Conservation (phyloP, 2,329 filamentous ascomycete genomes). For the Apiospora marii region DNA sequence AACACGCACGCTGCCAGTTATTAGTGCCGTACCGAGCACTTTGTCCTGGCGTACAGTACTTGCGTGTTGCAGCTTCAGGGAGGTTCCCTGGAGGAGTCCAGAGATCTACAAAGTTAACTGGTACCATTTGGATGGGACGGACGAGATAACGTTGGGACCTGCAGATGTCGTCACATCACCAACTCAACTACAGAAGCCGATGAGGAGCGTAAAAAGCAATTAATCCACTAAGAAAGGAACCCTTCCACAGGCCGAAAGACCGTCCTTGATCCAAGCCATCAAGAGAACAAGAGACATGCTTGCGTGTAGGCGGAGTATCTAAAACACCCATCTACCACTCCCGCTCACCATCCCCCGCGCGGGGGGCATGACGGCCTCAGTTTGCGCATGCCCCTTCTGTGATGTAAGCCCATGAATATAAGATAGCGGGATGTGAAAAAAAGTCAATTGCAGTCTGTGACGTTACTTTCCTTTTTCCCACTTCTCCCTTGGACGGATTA, state of each 20-base stretch:
- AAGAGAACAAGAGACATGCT: neutral
- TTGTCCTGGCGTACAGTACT: neutral
- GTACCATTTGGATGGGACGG: constrained; percentile 5
- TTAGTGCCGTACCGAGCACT: neutral
- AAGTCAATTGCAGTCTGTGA: neutral
- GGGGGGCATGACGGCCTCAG: neutral
- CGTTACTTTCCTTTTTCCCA: neutral
- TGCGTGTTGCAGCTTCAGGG: constrained; percentile 10
- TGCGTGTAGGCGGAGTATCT: neutral
- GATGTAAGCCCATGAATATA: neutral
- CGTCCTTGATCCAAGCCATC: neutral
- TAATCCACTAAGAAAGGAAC: constrained; percentile 1
- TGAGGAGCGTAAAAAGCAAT: neutral
- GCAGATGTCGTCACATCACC: constrained; percentile 11
- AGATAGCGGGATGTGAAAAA: neutral
- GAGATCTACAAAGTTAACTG: constrained; percentile 15
- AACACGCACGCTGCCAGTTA: neutral
- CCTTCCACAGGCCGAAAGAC: neutral
- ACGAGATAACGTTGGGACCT: constrained; percentile 20
- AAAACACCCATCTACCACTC: neutral
- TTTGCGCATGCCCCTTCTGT: neutral
- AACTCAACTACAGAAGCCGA: neutral
- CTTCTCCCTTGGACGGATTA: neutral
- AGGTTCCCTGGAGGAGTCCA: constrained; percentile 6
- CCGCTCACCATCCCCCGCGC: neutral